Evolutionary conservation across 441 rosid species (phyloP), one percentile per base, ranked within the genome.

Genomic region (Jatropha podagrica): DNA sequence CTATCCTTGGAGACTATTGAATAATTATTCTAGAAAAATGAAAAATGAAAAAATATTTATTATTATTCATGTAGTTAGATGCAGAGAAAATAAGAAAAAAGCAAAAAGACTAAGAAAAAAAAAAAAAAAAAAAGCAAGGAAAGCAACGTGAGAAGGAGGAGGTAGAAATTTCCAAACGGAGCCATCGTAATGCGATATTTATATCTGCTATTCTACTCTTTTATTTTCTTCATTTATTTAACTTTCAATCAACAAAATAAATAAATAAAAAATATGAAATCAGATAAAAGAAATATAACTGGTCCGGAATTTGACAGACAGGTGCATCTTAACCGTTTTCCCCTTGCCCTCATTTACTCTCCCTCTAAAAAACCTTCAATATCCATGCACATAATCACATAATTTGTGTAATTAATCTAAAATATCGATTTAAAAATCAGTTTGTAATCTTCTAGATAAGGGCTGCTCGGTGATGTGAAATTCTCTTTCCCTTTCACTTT

Each of bases 141-240:
- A 44, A 44, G 48, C 48, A 44, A 44, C 48, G 10, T 8, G 27
- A 42, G 48, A 37, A 54, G 77, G 66, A 54, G 73, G 9, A 73
- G 83, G 70, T 82, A 52, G 78, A 65, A 72, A 12, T 69, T 49
- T 73, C 68, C 40, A 41, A 38, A 10, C 1, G 32, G 14, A 20
- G 48, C 63, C 73, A 23, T 0, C 23, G 18, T 56, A 54, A 52
- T 52, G 62, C n/a, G 37, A 4, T 5, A 52, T 1, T 23, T 23
- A 44, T 56, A 8, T 2, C 17, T n/a, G 18, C 32, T 32, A 32
- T 32, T 32, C 32, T 27, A 5, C 38, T 12, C 27, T n/a, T 11
- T 54, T 37, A 18, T 3, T 54, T 52, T 4, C 12, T 26, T 49
- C 9, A 12, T 1, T 27, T 51, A 4, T 27, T 27, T 7, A 3